phyloP scores from a whole-genome alignment of 2,329 filamentous ascomycete genomes.

The Alternaria ethzedia region DNA sequence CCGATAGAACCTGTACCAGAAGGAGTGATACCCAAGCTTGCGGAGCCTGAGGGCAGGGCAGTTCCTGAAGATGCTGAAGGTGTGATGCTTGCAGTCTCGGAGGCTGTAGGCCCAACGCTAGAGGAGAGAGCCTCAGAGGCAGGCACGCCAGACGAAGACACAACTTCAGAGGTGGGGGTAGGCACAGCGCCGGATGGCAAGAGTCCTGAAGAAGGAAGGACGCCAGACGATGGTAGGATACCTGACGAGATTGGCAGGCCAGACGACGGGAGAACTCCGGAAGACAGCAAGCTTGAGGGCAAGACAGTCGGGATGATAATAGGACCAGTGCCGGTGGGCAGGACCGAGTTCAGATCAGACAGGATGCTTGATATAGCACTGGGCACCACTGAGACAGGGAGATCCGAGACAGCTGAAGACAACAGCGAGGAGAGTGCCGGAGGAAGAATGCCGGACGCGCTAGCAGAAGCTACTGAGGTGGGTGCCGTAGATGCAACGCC shows the following conservation, averaged over 20 bases:
- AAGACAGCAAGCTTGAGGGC: slow-evolving; percentile 18
- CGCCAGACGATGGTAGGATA: slow-evolving; percentile 6
- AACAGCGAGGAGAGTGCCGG: slow-evolving; percentile 23
- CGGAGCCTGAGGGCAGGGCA: not conserved
- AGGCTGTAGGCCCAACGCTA: slow-evolving; percentile 10
- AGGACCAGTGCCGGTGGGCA: slow-evolving; percentile 24
- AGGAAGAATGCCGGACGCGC: slow-evolving; percentile 23
- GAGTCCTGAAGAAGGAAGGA: slow-evolving; percentile 12
- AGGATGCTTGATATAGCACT: slow-evolving; percentile 25
- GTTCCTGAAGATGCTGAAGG: not conserved
- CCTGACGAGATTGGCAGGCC: slow-evolving; percentile 6
- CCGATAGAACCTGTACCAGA: slow-evolving; percentile 12
- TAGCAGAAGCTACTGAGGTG: slow-evolving; percentile 17
- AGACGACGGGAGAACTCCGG: slow-evolving; percentile 5
- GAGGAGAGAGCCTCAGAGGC: slow-evolving; percentile 13
- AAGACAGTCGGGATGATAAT: slow-evolving; percentile 7
- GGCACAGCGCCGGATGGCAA: slow-evolving; percentile 8
- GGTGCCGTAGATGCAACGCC: slow-evolving; percentile 21
- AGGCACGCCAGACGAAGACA: slow-evolving; percentile 14
- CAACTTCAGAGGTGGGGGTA: slow-evolving; percentile 8
- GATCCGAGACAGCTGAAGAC: slow-evolving; percentile 24
- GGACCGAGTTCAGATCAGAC: slow-evolving; percentile 19
- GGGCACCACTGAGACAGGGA: slow-evolving; percentile 25
- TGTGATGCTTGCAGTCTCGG: slow-evolving; percentile 13
- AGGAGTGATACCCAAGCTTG: slow-evolving; percentile 10